A percentile compares a stretch with the other conserved stretches of the same genome.
Conservation (phyloP, 1,284 basidiomycete genomes). For the Moniliella sp. region DNA sequence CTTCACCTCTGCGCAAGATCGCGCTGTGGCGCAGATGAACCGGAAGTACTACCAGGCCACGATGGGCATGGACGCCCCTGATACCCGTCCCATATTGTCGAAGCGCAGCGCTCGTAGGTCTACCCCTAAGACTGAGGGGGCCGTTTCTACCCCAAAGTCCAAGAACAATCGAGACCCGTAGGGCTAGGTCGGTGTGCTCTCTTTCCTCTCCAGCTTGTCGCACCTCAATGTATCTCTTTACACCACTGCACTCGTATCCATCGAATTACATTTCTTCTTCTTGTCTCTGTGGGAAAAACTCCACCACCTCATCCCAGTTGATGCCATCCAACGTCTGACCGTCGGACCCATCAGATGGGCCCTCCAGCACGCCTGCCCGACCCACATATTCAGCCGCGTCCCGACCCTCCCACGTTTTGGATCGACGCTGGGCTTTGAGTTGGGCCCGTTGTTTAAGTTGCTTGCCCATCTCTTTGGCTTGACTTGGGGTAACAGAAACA, state of each 20-base stretch:
- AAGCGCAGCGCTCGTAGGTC: neutral
- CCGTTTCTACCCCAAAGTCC: neutral
- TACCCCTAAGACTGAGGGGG: neutral
- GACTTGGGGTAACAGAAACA: too few relatives aligned
- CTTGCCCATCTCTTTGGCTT: too few relatives aligned
- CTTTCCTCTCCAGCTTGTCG: neutral
- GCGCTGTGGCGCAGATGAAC: neutral
- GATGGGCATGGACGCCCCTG: too few relatives aligned
- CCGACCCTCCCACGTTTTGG: neutral
- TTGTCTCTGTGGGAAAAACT: constrained; percentile 1
- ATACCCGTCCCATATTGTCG: too few relatives aligned
- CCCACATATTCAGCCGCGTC: constrained; percentile 1
- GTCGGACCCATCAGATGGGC: neutral
- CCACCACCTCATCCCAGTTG: neutral
- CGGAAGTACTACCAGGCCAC: too few relatives aligned
- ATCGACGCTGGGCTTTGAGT: neutral
- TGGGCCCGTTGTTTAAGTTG: neutral
- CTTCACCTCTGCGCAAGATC: too few relatives aligned
- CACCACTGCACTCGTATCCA: too few relatives aligned
- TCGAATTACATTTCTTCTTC: neutral
- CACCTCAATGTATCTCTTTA: too few relatives aligned
- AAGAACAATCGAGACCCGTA: neutral
- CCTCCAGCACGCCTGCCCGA: constrained; percentile 1
- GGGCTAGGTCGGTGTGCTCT: too few relatives aligned
- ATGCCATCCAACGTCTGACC: neutral